Evolutionary conservation across 495 filamentous ascomycete genomes (phyloP).

Genomic region (Talaromyces stipitatus): DNA sequence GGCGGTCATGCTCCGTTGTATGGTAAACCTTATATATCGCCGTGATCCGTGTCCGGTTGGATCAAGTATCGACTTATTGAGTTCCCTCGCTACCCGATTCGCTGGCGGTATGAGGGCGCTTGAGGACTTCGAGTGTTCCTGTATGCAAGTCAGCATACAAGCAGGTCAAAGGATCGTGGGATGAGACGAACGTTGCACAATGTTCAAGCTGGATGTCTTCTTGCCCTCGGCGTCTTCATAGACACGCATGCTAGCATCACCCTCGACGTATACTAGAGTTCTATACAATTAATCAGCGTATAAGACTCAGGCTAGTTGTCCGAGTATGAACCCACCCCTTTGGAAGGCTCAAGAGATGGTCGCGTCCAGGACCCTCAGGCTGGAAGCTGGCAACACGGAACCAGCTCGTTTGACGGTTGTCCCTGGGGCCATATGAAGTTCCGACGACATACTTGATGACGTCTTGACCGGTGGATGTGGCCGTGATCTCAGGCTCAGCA

Average conservation of each 20-base stretch:
- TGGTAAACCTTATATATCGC: not conserved
- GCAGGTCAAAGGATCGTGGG: conserved; percentile 22
- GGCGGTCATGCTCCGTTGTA: not conserved
- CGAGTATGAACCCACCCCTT: conserved; percentile 65
- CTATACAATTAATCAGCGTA: conserved; percentile 26
- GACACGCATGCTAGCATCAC: conserved; percentile 53
- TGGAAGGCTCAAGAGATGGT: conserved; percentile 54
- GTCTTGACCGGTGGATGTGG: conserved; percentile 59
- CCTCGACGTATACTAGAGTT: conserved; percentile 65
- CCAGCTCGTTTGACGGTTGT: conserved; percentile 67
- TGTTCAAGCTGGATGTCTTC: conserved; percentile 44
- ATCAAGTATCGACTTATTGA: conserved; percentile 15
- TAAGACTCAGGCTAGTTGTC: not conserved
- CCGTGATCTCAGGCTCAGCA: conserved; percentile 56
- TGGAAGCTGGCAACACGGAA: conserved; percentile 63
- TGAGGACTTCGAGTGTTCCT: conserved; percentile 58
- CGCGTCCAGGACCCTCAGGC: conserved; percentile 50
- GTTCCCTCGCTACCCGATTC: conserved; percentile 7
- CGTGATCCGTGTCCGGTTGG: too few relatives aligned
- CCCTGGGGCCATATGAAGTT: conserved; percentile 44
- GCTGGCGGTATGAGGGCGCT: conserved; percentile 21
- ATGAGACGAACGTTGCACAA: conserved; percentile 54
- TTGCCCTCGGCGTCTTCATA: conserved; percentile 61
- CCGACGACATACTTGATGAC: conserved; percentile 61
- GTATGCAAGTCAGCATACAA: not conserved